Evolutionary conservation across 1,284 basidiomycete species (phyloP), one percentile per base, ranked within the genome.

Genomic region (Ustilago bromivora): DNA sequence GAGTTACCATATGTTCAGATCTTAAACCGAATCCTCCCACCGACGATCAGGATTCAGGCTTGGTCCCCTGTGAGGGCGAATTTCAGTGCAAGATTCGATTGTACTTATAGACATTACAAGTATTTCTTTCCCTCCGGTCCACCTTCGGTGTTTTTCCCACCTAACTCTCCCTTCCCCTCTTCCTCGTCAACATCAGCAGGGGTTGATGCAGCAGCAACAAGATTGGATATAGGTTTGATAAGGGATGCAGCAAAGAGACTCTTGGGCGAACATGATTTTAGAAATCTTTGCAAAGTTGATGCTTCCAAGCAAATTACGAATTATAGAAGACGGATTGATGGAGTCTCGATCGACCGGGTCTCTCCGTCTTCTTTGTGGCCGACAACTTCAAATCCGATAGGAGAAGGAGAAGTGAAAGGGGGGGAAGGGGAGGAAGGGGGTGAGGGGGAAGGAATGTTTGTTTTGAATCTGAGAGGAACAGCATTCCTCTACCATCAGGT

Each of bases 401-500:
- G 40, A 5, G 12, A 41, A 5, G 60, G 34, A 12, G 55, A 46
- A 10, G 59, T 58, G 11, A 28, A 15, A 1, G 47, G 57, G 35
- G 47, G 12, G 6, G 59, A 59, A 13, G 34, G 12, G 1, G 46
- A 57, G 40, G 47, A 15, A 3, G 62, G 52, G 43, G 81, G 52
- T 82, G 87, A 63, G 28, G 57, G 60, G 19, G 84, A 85, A 57
- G 59, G 62, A 15, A 83, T 82, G 80, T 91, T 91, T 80, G 93
- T 96, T 32, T 89, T 98, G 79, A 93, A 98, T 85, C 90, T 98
- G 41, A 88, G 92, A 47, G 96, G 96, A 1, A 92, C 90, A 0
- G 96, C 95, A 0, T 98, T 98, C 86, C 88, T 99, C 49, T 99
- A 97, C 87, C 95, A 99, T 87, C 96, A 98, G 88, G 97, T 99